A percentile compares a stretch with the other conserved stretches of the same genome.
Evolutionary conservation across 768 basidiomycete genomes (phyloP).

Genomic region (Boletellus sp.): DNA sequence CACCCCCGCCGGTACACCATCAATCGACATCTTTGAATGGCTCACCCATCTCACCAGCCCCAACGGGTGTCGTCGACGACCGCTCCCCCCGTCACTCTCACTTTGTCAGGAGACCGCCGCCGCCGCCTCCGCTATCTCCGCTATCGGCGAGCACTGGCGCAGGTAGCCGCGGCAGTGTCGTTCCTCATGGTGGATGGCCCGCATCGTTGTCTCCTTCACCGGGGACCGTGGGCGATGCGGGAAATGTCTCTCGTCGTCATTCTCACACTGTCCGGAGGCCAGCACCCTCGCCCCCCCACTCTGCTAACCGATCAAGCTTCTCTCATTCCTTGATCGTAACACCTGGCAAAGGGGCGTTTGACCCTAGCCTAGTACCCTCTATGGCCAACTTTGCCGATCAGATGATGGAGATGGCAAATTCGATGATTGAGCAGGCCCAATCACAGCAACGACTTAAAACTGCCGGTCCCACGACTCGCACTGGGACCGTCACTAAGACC

Average conservation of each 20-base stretch:
- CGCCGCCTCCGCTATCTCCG: slow-evolving; percentile 1
- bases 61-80: not conserved
- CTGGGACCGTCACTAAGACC: not conserved
- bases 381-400: not conserved
- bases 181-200: too few species aligned
- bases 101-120: slow-evolving; percentile 1
- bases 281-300: too few species aligned
- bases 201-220: too few species aligned
- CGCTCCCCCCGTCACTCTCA: not conserved
- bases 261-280: too few species aligned
- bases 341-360: not conserved
- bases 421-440: not conserved
- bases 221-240: too few species aligned
- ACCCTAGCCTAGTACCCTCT: not conserved
- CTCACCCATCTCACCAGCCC: not conserved
- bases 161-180: not conserved
- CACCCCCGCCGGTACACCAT: not conserved
- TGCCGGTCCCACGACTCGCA: too few species aligned
- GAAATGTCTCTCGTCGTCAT: too few species aligned
- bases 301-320: too few species aligned
- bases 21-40: not conserved
- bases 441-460: not conserved
- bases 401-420: not conserved
- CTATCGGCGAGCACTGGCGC: not conserved
- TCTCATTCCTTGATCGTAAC: not conserved